phyloP scores from a whole-genome alignment of 2,329 filamentous ascomycete species.

The Knufia petricola region DNA sequence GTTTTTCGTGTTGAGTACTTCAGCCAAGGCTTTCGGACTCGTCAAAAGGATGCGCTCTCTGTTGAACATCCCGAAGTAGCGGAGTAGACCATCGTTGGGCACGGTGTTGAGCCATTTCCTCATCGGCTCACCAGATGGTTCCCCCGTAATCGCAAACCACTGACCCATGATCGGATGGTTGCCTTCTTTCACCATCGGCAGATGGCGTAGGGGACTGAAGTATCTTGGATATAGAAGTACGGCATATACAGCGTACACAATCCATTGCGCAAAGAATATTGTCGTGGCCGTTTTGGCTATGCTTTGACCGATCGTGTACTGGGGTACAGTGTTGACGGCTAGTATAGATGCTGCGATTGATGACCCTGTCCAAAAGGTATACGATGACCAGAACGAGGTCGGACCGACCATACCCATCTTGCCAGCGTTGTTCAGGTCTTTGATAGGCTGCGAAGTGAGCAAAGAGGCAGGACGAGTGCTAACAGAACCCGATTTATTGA shows the following conservation, averaged over 20 bases:
- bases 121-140: slow-evolving; percentile 32
- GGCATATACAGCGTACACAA: slow-evolving; percentile 25
- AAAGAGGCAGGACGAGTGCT: too few relatives aligned
- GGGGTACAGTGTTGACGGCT: slow-evolving; percentile 20
- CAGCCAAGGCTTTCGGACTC: slow-evolving; percentile 55
- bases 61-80: slow-evolving; percentile 55
- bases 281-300: slow-evolving; percentile 22
- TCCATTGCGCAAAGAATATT: slow-evolving; percentile 21
- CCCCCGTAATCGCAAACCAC: slow-evolving; percentile 27
- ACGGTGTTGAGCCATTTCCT: slow-evolving; percentile 47
- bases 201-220: slow-evolving; percentile 48
- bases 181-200: slow-evolving; percentile 45
- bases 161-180: slow-evolving; percentile 36
- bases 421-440: not conserved
- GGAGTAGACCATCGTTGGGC: slow-evolving; percentile 59
- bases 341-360: slow-evolving; percentile 16
- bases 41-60: slow-evolving; percentile 53
- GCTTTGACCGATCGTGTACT: slow-evolving; percentile 26
- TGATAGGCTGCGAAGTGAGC: not conserved
- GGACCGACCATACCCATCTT: slow-evolving; percentile 3
- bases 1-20: slow-evolving; percentile 58
- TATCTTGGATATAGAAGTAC: slow-evolving; percentile 49
- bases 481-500: too few relatives aligned
- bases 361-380: slow-evolving; percentile 14
- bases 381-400: slow-evolving; percentile 8